phyloP scores from a whole-genome alignment of 1,284 basidiomycete genomes.

The Sporisorium graminicola region DNA sequence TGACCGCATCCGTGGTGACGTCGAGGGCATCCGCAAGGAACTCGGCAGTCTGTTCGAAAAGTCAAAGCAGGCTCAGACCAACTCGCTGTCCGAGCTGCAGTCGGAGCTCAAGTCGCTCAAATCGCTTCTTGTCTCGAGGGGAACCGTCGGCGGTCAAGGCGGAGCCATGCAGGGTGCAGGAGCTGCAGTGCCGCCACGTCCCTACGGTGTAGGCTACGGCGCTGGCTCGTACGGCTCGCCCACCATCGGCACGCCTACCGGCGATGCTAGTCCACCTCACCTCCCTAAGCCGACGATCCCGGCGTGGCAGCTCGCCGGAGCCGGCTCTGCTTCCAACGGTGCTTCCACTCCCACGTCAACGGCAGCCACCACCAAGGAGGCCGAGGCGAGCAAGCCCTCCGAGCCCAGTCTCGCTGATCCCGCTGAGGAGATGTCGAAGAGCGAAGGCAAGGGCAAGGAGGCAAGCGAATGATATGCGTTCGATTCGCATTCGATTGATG shows the following conservation, averaged over 20 bases:
- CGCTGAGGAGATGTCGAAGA: slow-evolving; percentile 49
- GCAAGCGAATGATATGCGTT: slow-evolving; percentile 18
- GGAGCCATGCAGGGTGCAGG: slow-evolving; percentile 18
- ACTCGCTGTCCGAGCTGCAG: slow-evolving; percentile 84
- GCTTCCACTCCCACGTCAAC: slow-evolving; percentile 8
- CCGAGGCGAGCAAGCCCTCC: slow-evolving; percentile 20
- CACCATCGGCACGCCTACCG: slow-evolving; percentile 42
- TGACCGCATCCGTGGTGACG: slow-evolving; percentile 77
- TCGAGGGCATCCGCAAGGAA: slow-evolving; percentile 83
- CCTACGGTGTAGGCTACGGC: slow-evolving; percentile 35
- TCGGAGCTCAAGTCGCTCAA: slow-evolving; percentile 95
- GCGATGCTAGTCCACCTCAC: slow-evolving; percentile 52
- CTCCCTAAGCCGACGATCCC: slow-evolving; percentile 62
- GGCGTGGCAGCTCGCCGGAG: slow-evolving; percentile 66
- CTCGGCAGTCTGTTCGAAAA: slow-evolving; percentile 96
- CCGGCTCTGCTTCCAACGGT: slow-evolving; percentile 16
- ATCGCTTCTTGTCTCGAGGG: slow-evolving; percentile 85
- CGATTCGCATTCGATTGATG: neutral
- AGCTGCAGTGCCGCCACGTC: slow-evolving; percentile 23
- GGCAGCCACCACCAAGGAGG: slow-evolving; percentile 7
- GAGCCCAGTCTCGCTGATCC: slow-evolving; percentile 38
- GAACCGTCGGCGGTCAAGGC: slow-evolving; percentile 72
- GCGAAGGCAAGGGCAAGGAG: slow-evolving; percentile 33
- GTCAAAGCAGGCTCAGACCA: slow-evolving; percentile 78
- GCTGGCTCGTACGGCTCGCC: slow-evolving; percentile 43